Conservation (phyloP, 164 flowering plant genomes). For the Magnolia changhungtana region DNA sequence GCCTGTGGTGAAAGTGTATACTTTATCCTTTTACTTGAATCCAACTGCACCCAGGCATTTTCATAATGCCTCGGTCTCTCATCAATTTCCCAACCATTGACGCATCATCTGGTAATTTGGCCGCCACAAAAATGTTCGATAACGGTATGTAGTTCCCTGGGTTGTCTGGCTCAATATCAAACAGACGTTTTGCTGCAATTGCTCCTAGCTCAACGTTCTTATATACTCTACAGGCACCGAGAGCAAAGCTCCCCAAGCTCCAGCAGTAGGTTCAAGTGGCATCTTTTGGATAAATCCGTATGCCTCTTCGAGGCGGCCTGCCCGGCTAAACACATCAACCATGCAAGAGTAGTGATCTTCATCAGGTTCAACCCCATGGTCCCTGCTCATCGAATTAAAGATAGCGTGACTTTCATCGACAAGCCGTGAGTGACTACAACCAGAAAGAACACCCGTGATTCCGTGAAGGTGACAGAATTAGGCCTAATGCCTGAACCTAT, state of each 20-base stretch:
- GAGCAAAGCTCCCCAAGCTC: conserved; percentile 65
- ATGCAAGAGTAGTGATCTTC: conserved; percentile 53
- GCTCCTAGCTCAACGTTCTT: conserved; percentile 49
- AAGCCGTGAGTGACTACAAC: conserved; percentile 53
- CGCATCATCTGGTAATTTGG: conserved; percentile 50
- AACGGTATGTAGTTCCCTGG: conserved; percentile 56
- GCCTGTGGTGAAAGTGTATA: conserved; percentile 44
- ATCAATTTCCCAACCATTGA: conserved; percentile 45
- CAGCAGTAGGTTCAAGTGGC: conserved; percentile 50
- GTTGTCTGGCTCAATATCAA: conserved; percentile 59
- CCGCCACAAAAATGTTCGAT: conserved; percentile 41
- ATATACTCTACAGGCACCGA: conserved; percentile 53
- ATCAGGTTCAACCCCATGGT: conserved; percentile 41
- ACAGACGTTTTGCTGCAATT: conserved; percentile 43
- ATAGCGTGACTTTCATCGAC: conserved; percentile 42
- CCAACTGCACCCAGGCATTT: conserved; percentile 66
- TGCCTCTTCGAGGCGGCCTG: conserved; percentile 52
- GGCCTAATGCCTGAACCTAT: conserved; percentile 40
- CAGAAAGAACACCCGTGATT: conserved; percentile 51
- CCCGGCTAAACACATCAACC: conserved; percentile 57
- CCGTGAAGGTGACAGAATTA: conserved; percentile 50
- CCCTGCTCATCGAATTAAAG: conserved; percentile 41
- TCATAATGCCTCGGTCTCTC: conserved; percentile 46
- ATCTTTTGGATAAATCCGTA: conserved; percentile 44
- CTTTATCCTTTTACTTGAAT: conserved; percentile 43